Base-by-base conservation (phyloP, 2,329 filamentous ascomycete species). In the Pseudogymnoascus pannorum region DNA sequence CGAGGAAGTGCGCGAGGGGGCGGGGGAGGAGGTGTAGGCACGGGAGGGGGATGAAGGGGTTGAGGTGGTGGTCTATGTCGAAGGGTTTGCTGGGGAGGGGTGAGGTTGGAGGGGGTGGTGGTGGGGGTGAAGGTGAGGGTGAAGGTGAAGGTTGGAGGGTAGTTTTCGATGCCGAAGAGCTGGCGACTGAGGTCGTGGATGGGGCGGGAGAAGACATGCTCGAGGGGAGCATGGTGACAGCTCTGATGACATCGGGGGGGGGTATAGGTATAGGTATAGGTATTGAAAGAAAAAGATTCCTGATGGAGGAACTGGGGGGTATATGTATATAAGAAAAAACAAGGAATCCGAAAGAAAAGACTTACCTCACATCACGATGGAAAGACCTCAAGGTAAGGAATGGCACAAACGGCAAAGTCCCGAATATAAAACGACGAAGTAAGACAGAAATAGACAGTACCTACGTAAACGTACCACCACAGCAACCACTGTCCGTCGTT, bases 61-160 rank as follows among this genome's bases (percentile, higher is more conserved):
- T 91, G 58, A 95, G 72, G 71, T 87, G 84, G n/a, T 75, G 75
- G 77, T 96, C 92, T 65, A 96, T 82, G 74, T 94, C 84, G 74
- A 95, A 85, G 69, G 87, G 79, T 75, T 78, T 81, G 33, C 68
- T 18, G 14, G 58, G 58, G 57, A 20, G 18, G 16, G 18, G 26
- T 20, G 51, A 6, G 26, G 24, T 14, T 54, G 44, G 44, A 12
- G 42, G 2, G 1, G 8, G 26, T 9, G 51, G 29, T 0, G 14
- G 14, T 51, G 42, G 7, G 1, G 44, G 44, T 24, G 42, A 29
- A 2, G 2, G 42, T 24, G 44, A 22, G 20, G 20, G 11, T 29
- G 20, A 12, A 8, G 24, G 16, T 8, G 42, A 14, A 5, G 12
- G 5, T 26, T 22, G 44, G 44, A 24, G 44, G 11, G 48, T 57